Evolutionary conservation across 208 protist species (phyloP), one percentile per base, ranked within the genome.

Genomic region (Phytomonas serpens): DNA sequence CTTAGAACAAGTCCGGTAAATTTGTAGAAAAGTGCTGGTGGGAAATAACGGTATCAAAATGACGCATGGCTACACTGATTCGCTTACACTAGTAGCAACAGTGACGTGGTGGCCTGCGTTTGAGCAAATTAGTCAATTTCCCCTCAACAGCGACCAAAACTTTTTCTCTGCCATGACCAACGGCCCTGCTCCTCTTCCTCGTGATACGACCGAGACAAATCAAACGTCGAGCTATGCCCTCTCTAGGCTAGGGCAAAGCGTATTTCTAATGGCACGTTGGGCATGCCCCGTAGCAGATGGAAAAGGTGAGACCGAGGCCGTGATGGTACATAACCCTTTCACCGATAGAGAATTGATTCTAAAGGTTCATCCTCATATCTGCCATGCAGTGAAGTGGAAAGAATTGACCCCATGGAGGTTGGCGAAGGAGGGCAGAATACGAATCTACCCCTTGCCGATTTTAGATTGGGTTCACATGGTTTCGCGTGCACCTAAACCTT

Each of bases 61-160:
- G 19, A 80, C 79, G 74, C 38, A 69, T 1, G 79, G 88, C 42
- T 85, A 84, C 71, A 88, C 81, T 0, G 89, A 86, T 40, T 69
- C 83, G 14, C 47, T 95, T 27, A 76, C 90, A 69, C 63, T 95
- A 13, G 52, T 74, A 27, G 79, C 82, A 27, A 76, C 81, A 1
- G 70, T 79, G 31, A 66, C 74, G 33, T 95, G 90, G 90, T 95
- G 90, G 90, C 90, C 90, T 4, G 33, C 82, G 32, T 61, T 88
- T 1, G 71, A 61, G 1, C 57, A 80, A 9, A 68, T 93, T 19
- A 71, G 76, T 16, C 68, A 68, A 19, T 77, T 91, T 69, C 85
- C 89, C 1, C 51, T 93, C 16, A 34, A 81, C 57, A 30, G 75
- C 0, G 16, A n/a, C 13, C 79, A 75, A 27, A 80, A 75, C 7